These are phyloP conservation scores for Lavandula angustifolia DNA, from an alignment of 257 asterid species.

Conservation along the genomic window DNA sequence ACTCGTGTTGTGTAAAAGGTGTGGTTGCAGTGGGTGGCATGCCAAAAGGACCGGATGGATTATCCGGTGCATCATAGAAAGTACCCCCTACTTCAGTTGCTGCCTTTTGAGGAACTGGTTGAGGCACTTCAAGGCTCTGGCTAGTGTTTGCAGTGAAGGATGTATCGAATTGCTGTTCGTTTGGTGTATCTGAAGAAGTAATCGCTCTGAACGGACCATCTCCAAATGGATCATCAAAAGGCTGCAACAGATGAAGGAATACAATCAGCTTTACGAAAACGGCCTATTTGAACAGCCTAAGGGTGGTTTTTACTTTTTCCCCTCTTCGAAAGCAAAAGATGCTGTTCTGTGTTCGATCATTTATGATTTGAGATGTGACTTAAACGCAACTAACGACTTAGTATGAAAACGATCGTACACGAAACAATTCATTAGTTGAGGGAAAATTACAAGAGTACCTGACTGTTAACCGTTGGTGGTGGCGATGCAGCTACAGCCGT, in stretches of 20 bases:
- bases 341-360: too few species aligned
- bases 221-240: constrained; percentile 93
- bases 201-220: constrained; percentile 90
- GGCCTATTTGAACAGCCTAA: background rate
- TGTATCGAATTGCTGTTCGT: constrained; percentile 42
- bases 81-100: constrained; percentile 47
- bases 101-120: constrained; percentile 43
- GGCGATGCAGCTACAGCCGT: constrained; percentile 45
- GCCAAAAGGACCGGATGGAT: constrained; percentile 40
- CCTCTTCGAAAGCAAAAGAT: background rate
- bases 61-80: constrained; percentile 37
- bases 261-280: background rate
- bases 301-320: background rate
- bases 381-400: background rate
- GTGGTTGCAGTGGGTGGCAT: constrained; percentile 44
- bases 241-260: constrained; percentile 45
- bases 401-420: background rate
- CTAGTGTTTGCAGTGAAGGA: constrained; percentile 40
- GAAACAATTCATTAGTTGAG: background rate
- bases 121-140: constrained; percentile 46
- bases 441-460: constrained; percentile 46
- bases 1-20: constrained; percentile 51
- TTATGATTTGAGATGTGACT: background rate
- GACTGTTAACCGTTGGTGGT: constrained; percentile 47
- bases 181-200: constrained; percentile 47